These are phyloP conservation scores for Mortierella antarctica DNA, from an alignment of 192 early-diverging fungal species.

Conservation along the genomic window DNA sequence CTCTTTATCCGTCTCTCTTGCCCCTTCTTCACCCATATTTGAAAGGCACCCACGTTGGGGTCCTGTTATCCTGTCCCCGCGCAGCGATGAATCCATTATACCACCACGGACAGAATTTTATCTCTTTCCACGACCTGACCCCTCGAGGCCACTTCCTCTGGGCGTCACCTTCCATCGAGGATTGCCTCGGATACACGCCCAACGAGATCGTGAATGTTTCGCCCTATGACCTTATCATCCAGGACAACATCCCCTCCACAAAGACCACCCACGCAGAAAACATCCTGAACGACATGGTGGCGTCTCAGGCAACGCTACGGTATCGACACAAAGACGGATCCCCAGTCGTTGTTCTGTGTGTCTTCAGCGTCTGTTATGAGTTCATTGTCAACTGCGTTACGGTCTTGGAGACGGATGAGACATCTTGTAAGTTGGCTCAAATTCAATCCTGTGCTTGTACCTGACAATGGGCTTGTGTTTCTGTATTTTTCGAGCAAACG, in stretches of 20 bases:
- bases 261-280: slow-evolving; percentile 31
- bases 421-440: slow-evolving; percentile 3
- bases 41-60: not conserved
- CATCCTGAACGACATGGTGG: slow-evolving; percentile 48
- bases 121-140: slow-evolving; percentile 56
- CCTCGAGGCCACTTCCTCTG: slow-evolving; percentile 31
- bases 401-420: not conserved
- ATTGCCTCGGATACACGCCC: slow-evolving; percentile 53
- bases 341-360: not conserved
- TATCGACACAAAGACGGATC: slow-evolving; percentile 35
- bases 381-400: slow-evolving; percentile 11
- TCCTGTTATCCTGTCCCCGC: not conserved
- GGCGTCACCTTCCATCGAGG: slow-evolving; percentile 37
- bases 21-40: too few relatives aligned
- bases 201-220: slow-evolving; percentile 46
- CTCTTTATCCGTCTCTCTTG: too few relatives aligned
- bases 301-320: slow-evolving; percentile 40
- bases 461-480: not conserved
- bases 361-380: slow-evolving; percentile 23
- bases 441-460: not conserved
- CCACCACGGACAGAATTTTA: slow-evolving; percentile 21
- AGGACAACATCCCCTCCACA: slow-evolving; percentile 27
- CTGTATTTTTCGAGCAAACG: not conserved
- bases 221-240: slow-evolving; percentile 46
- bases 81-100: too few relatives aligned